Percentiles rank a stretch among this genome's conserved stretches.
phyloP scores from a whole-genome alignment of 345 rosid genomes.

The Passiflora organensis region DNA sequence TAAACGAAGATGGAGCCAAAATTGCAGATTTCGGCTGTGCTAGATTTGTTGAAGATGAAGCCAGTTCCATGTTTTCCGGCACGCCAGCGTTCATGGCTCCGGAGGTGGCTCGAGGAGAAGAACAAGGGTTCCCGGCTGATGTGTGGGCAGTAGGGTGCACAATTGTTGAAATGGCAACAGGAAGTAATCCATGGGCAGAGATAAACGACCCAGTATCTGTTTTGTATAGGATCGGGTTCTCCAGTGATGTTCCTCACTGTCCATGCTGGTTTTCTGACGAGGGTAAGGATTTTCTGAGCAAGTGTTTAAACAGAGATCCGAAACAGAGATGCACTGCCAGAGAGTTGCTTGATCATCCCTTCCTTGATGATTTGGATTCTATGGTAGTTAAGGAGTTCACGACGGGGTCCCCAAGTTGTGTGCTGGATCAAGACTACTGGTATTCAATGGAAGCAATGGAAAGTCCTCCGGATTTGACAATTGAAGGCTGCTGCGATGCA shows the following conservation, averaged over 20 bases:
- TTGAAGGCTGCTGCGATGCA: constrained; percentile 14
- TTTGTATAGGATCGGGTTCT: constrained; percentile 70
- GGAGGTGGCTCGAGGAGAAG: constrained; percentile 84
- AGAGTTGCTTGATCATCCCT: constrained; percentile 68
- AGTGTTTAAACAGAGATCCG: constrained; percentile 55
- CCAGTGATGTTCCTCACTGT: constrained; percentile 54
- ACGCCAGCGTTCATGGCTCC: constrained; percentile 96
- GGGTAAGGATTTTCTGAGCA: constrained; percentile 57
- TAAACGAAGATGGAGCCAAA: constrained; percentile 49
- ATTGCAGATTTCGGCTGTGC: constrained; percentile 86
- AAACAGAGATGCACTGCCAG: constrained; percentile 55
- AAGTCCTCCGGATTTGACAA: constrained; percentile 19
- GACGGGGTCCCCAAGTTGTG: constrained; percentile 57
- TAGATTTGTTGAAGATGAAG: constrained; percentile 23
- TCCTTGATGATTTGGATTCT: constrained; percentile 32
- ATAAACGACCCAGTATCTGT: constrained; percentile 54
- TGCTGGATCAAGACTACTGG: constrained; percentile 76
- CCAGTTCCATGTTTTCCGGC: constrained; percentile 46
- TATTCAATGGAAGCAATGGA: constrained; percentile 39
- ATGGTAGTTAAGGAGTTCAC: constrained; percentile 8
- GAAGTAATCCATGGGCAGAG: constrained; percentile 68
- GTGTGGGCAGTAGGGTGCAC: constrained; percentile 87
- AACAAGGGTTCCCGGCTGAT: constrained; percentile 75
- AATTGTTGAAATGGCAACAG: constrained; percentile 74
- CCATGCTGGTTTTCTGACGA: constrained; percentile 57